Percentiles rank a stretch among this genome's conserved stretches.
These are phyloP conservation scores for Fagus crenata DNA, from an alignment of 306 rosid species.

Conservation along the genomic window DNA sequence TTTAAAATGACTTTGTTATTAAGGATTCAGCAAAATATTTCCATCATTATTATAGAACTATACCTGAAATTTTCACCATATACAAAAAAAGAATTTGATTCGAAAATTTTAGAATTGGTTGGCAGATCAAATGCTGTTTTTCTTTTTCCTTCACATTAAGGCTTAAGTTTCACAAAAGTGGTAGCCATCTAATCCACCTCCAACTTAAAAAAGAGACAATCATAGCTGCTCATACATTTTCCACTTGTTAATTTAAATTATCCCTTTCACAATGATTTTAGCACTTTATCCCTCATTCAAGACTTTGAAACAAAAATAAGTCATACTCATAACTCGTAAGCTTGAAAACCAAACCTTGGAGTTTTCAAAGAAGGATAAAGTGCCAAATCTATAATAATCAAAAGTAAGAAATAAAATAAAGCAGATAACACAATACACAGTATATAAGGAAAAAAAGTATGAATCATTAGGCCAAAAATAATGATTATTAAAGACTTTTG, in stretches of 20 bases:
- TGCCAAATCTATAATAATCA: slow-evolving; percentile 31
- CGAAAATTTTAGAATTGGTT: too few relatives aligned
- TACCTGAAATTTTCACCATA: too few relatives aligned
- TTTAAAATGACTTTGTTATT: too few relatives aligned
- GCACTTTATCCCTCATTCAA: slow-evolving; percentile 31
- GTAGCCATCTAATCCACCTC: background rate
- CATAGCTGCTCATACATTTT: background rate
- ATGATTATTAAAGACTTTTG: slow-evolving; percentile 37
- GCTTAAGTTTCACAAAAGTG: background rate
- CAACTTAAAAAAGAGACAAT: background rate
- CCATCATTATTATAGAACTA: too few relatives aligned
- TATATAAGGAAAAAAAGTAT: slow-evolving; percentile 30
- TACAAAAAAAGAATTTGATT: too few relatives aligned
- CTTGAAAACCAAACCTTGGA: slow-evolving; percentile 35
- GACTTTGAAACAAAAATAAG: slow-evolving; percentile 12
- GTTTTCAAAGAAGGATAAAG: slow-evolving; percentile 43
- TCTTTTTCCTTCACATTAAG: background rate
- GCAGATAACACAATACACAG: slow-evolving; percentile 24
- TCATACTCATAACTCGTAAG: slow-evolving; percentile 9
- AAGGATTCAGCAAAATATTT: too few relatives aligned
- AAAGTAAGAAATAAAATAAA: slow-evolving; percentile 34
- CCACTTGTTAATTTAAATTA: background rate
- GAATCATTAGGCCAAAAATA: slow-evolving; percentile 43
- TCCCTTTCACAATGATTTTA: slow-evolving; percentile 24
- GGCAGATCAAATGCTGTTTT: too few relatives aligned